These are phyloP conservation scores for Kingdonia uniflora DNA, from an alignment of 164 flowering plant species.

Conservation along the genomic window DNA sequence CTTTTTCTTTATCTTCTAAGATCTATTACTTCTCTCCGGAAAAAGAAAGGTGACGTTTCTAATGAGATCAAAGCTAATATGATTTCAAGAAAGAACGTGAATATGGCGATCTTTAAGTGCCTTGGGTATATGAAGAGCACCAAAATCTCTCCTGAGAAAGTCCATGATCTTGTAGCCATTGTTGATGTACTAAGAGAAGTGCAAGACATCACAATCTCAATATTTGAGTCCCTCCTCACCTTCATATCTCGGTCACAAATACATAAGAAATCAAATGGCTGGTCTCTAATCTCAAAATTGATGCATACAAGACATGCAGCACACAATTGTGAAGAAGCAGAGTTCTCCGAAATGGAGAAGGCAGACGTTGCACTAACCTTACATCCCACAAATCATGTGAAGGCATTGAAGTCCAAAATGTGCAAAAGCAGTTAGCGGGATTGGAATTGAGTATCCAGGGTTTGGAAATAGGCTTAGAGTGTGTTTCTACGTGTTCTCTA, in stretches of 20 bases:
- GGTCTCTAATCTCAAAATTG: conserved; percentile 21
- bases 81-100: conserved; percentile 9
- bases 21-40: no score
- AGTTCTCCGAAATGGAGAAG: background rate
- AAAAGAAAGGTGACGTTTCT: background rate
- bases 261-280: background rate
- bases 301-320: conserved; percentile 5
- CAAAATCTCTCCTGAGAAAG: background rate
- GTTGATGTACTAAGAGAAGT: conserved; percentile 7
- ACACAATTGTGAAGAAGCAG: conserved; percentile 5
- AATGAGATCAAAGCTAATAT: background rate
- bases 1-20: no score
- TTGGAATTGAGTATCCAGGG: conserved; percentile 18
- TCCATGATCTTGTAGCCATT: background rate
- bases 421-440: conserved; percentile 8
- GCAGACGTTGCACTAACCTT: background rate
- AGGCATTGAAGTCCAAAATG: conserved; percentile 9
- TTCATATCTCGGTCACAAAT: conserved; percentile 2
- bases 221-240: conserved; percentile 3
- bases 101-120: conserved; percentile 4
- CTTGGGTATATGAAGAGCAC: conserved; percentile 3
- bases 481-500: conserved; percentile 15
- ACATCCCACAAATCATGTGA: background rate
- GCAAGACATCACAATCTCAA: conserved; percentile 2
- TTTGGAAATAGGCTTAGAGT: conserved; percentile 23